These are phyloP conservation scores for Annulohypoxylon nitens DNA, from an alignment of 495 filamentous ascomycete genomes.

Conservation along the genomic window DNA sequence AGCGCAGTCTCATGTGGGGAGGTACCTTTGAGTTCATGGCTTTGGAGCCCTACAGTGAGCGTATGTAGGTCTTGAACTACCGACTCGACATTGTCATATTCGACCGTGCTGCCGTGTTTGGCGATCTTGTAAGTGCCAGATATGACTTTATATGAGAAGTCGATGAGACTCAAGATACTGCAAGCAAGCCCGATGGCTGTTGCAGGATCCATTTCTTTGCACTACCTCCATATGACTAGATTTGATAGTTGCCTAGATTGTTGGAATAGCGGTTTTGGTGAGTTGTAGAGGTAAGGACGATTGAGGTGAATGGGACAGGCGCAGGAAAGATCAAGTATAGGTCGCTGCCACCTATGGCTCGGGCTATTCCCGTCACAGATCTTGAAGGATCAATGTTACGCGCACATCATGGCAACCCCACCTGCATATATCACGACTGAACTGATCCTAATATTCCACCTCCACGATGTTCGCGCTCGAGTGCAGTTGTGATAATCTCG, in stretches of 20 bases:
- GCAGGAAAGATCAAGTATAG: too few species aligned
- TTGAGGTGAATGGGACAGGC: background rate
- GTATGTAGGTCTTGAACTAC: background rate
- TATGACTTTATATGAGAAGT: background rate
- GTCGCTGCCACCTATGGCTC: too few species aligned
- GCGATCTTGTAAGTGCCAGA: constrained; percentile 2
- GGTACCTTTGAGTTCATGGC: background rate
- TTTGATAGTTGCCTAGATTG: background rate
- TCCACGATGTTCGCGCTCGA: background rate
- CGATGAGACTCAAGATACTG: background rate
- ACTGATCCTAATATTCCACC: background rate
- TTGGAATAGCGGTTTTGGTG: background rate
- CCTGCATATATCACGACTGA: background rate
- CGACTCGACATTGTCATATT: background rate
- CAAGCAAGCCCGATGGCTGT: constrained; percentile 9
- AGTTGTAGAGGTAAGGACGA: background rate
- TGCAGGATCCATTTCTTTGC: constrained; percentile 2
- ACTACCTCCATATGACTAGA: background rate
- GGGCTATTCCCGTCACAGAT: background rate
- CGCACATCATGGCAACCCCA: background rate
- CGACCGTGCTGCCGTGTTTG: background rate
- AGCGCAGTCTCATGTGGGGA: background rate
- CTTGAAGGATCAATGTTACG: background rate
- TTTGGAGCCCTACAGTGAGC: background rate
- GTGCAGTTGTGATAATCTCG: background rate